Evolutionary conservation across 2,329 filamentous ascomycete genomes (phyloP), one percentile per base, ranked within the genome.

Genomic region (Lomentospora prolificans): DNA sequence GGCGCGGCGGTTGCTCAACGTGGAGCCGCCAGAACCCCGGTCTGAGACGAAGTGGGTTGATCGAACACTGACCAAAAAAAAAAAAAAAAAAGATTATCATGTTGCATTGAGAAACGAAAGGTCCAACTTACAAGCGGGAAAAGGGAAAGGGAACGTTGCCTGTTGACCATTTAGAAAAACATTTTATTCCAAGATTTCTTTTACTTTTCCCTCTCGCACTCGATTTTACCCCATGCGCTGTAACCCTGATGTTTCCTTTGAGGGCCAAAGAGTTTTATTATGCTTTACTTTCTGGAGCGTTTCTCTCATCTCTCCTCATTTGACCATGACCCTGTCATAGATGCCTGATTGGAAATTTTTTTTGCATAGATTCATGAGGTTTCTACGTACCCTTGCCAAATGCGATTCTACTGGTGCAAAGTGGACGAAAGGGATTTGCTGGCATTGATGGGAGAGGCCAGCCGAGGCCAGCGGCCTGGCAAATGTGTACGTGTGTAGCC

Each of bases 111-210:
- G 24, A 25, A 33, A 5, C 44, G 14, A 25, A 17, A 6, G 12
- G 17, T 27, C 17, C 17, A 48, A 22, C 12, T 22, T 14, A 19
- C 44, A 27, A 22, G 50, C 12, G 19, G 22, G 22, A 50, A 50
- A 19, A 31, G 4, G 22, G 24, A n/a, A 51, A 33, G 24, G 27
- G 50, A 28, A 28, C 25, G 30, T 51, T 30, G 22, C n/a, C 19
- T n/a, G 7, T 19, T 51, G 27, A 51, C 10, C 27, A 50, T 30
- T 31, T 30, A 50, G 33, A 51, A 31, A 50, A n/a, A n/a, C n/a
- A n/a, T n/a, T 58, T 54, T 51, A 28, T 30, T 28, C 24, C n/a
- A 19, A 10, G 9, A 56, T 17, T 24, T 50, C 19, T 39, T 33
- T 27, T 24, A 22, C 10, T 55, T 30, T 25, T 36, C 12, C 12